phyloP scores from a whole-genome alignment of 768 basidiomycete species.

The Udeniomyces megalosporus region DNA sequence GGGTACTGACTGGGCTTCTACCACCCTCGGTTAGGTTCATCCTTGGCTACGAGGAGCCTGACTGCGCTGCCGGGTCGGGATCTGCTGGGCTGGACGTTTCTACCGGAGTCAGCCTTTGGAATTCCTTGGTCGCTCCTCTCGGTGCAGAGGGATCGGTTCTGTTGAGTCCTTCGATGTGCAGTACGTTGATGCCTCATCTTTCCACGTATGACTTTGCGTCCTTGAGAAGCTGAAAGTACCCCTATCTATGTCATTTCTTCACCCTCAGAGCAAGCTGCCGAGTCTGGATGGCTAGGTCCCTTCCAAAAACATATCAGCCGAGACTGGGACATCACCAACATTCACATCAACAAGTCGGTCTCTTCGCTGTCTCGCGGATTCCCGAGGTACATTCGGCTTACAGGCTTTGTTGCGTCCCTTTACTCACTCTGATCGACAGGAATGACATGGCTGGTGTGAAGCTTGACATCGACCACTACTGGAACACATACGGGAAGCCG shows the following conservation, averaged over 20 bases:
- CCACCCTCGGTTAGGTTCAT: not conserved
- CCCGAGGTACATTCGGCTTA: too few relatives aligned
- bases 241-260: not conserved
- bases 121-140: slow-evolving; percentile 23
- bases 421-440: too few relatives aligned
- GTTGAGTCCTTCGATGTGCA: slow-evolving; percentile 29
- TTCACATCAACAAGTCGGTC: slow-evolving; percentile 19
- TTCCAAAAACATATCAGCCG: slow-evolving; percentile 20
- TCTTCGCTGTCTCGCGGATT: too few relatives aligned
- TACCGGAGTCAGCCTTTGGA: slow-evolving; percentile 24
- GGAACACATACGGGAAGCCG: slow-evolving; percentile 10
- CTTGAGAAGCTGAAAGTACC: not conserved
- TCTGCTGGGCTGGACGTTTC: not conserved
- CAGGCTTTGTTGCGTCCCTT: too few relatives aligned
- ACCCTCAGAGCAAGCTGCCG: slow-evolving; percentile 24
- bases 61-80: slow-evolving; percentile 22
- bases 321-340: slow-evolving; percentile 20
- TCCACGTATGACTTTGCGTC: too few relatives aligned
- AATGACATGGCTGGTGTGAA: slow-evolving; percentile 25
- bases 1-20: not conserved
- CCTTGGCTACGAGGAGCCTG: slow-evolving; percentile 30
- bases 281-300: slow-evolving; percentile 24
- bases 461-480: slow-evolving; percentile 21
- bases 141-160: slow-evolving; percentile 24
- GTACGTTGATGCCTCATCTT: not conserved